These are phyloP conservation scores for Wickerhamomyces chambardii DNA, from an alignment of 805 yeast species.

Conservation along the genomic window DNA sequence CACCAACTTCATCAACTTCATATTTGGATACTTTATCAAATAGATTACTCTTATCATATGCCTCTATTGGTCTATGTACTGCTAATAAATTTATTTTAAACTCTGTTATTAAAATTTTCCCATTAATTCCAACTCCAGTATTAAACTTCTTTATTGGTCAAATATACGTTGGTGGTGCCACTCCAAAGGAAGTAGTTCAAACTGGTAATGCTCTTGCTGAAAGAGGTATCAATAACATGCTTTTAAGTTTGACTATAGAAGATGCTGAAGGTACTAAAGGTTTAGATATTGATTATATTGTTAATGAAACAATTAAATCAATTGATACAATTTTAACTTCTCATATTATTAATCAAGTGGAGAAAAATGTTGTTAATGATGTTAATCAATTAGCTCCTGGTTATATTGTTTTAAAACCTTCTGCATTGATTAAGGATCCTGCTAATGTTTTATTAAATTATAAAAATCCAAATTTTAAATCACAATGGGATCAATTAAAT, in stretches of 20 bases:
- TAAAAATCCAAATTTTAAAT: slow-evolving; percentile 38
- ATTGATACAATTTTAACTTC: slow-evolving; percentile 62
- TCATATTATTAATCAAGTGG: slow-evolving; percentile 54
- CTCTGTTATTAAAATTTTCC: slow-evolving; percentile 55
- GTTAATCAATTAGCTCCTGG: slow-evolving; percentile 79
- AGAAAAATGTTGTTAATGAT: slow-evolving; percentile 26
- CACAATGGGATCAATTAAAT: slow-evolving; percentile 50
- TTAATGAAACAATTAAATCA: slow-evolving; percentile 56
- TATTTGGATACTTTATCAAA: slow-evolving; percentile 46
- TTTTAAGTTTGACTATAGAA: slow-evolving; percentile 90
- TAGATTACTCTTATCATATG: slow-evolving; percentile 52
- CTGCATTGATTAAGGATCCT: slow-evolving; percentile 78
- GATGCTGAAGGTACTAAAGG: slow-evolving; percentile 76
- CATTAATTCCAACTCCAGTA: slow-evolving; percentile 63
- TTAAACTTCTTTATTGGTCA: slow-evolving; percentile 70
- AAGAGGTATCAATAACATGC: slow-evolving; percentile 87
- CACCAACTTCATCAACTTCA: slow-evolving; percentile 1
- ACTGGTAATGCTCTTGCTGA: slow-evolving; percentile 61
- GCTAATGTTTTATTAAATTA: slow-evolving; percentile 61
- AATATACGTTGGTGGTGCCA: slow-evolving; percentile 88
- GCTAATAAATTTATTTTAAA: slow-evolving; percentile 53
- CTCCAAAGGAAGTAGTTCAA: slow-evolving; percentile 52
- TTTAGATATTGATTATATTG: slow-evolving; percentile 48
- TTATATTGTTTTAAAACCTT: slow-evolving; percentile 88
- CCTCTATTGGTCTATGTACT: slow-evolving; percentile 64